These are phyloP conservation scores for Noccaea bulbosa DNA, from an alignment of 345 rosid genomes.

Conservation along the genomic window DNA sequence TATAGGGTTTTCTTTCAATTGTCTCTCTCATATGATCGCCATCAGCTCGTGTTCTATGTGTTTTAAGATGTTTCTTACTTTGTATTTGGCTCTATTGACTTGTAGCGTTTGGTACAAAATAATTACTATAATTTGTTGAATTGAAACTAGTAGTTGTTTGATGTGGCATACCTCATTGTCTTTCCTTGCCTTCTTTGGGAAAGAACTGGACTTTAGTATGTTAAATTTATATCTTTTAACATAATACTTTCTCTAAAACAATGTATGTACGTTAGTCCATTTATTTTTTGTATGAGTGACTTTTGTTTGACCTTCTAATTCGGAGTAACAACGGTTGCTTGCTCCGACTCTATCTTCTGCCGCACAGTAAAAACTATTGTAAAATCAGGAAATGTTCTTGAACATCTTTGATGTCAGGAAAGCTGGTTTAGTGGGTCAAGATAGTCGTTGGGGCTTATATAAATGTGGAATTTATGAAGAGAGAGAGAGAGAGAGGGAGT, in stretches of 20 bases:
- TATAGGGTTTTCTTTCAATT: neutral
- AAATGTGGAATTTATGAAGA: slow-evolving; percentile 34
- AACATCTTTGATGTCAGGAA: slow-evolving; percentile 38
- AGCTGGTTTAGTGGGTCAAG: slow-evolving; percentile 38
- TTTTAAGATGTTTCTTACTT: neutral
- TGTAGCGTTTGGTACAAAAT: neutral
- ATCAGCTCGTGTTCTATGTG: neutral
- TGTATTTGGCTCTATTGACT: neutral
- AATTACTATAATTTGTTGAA: neutral
- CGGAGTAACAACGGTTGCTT: slow-evolving; percentile 19
- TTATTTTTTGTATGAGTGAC: neutral
- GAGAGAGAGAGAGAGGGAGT: slow-evolving; percentile 8
- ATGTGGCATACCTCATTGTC: neutral
- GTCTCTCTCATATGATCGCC: neutral
- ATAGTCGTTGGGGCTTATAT: slow-evolving; percentile 36
- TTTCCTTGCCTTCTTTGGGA: neutral
- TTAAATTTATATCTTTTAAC: neutral
- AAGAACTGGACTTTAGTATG: neutral
- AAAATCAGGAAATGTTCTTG: slow-evolving; percentile 41
- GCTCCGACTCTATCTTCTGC: slow-evolving; percentile 10
- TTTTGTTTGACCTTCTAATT: neutral
- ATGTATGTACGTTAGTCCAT: neutral
- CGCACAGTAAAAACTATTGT: slow-evolving; percentile 28
- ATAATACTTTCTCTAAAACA: neutral
- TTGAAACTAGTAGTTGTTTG: neutral